Evolutionary conservation across 352 stramenopile species (phyloP), one percentile per base, ranked within the genome.

Genomic region (Thalassiosira livingstoniorum): DNA sequence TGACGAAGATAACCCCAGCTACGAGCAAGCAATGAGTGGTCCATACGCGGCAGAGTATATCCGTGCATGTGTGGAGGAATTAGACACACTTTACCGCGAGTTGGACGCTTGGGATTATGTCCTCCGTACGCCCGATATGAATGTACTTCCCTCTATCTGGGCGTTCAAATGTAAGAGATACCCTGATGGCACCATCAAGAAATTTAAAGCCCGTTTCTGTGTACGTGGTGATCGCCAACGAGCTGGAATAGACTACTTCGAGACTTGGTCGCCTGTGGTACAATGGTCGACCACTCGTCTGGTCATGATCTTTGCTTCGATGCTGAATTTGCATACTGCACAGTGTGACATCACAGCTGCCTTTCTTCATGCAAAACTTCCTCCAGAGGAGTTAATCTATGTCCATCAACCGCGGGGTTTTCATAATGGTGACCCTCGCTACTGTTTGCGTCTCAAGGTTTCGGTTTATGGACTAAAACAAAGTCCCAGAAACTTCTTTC

Each of bases 191-290:
- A 62, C 0, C n/a, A 39, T 82, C n/a, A 54, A 57, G 23, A 86
- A 87, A 64, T 80, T 75, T 39, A 89, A 89, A 62, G 83, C 67
- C 31, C 4, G 83, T 0, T 87, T 75, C 31, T 89, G 83, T 61
- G 53, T 55, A 60, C 21, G 64, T 37, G 81, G 81, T 64, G 70
- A 87, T 47, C 25, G 27, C 2, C 75, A 85, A 58, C 65, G 61
- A 34, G 55, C 78, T 45, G 80, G 70, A n/a, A 42, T 81, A 18
- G 73, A 86, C 71, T 83, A 64, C 63, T 76, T 70, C 51, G 77
- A 85, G n/a, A 86, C 70, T 13, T 80, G 64, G 45, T 18, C 72
- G 15, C 72, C 72, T 42, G 72, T 80, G 23, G 60, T 64, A 4
- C n/a, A 39, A 21, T 74, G 68, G 45, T 51, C 66, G 18, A 78